These are phyloP conservation scores for Tetrahymena borealis DNA, from an alignment of 73 alveolate genomes.

Conservation along the genomic window DNA sequence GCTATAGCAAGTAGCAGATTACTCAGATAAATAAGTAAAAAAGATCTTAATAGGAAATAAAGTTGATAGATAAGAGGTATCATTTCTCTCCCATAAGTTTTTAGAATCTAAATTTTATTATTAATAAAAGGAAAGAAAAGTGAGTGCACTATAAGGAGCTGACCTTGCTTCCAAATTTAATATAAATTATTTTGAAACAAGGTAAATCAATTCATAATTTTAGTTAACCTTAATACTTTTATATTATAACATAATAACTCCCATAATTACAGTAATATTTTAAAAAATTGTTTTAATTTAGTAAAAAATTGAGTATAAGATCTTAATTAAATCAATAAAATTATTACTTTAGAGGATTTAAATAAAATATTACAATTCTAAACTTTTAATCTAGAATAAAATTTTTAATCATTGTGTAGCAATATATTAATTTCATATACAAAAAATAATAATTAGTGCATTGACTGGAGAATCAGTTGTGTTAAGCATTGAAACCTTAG, in stretches of 20 bases:
- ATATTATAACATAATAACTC: too few species aligned
- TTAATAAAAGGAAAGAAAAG: not conserved
- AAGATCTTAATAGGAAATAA: not conserved
- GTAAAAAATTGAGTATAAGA: too few species aligned
- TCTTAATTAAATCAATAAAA: too few species aligned
- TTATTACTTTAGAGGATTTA: too few species aligned
- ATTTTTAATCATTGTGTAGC: too few species aligned
- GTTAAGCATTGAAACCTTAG: not conserved
- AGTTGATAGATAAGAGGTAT: not conserved
- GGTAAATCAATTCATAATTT: not conserved
- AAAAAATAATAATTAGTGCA: not conserved
- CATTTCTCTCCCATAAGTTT: not conserved
- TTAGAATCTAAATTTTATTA: not conserved
- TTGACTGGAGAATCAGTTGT: not conserved
- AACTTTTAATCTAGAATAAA: too few species aligned
- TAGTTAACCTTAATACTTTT: not conserved
- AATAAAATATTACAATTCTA: too few species aligned
- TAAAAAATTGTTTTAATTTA: too few species aligned
- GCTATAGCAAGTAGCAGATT: not conserved
- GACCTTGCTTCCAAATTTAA: not conserved
- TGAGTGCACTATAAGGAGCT: not conserved
- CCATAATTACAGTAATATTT: too few species aligned
- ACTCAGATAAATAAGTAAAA: not conserved
- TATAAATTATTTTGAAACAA: not conserved
- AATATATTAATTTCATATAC: not conserved